Percentiles rank a stretch among this genome's conserved stretches.
These are phyloP conservation scores for Clitoria ternatea DNA, from an alignment of 306 rosid species.

Conservation along the genomic window DNA sequence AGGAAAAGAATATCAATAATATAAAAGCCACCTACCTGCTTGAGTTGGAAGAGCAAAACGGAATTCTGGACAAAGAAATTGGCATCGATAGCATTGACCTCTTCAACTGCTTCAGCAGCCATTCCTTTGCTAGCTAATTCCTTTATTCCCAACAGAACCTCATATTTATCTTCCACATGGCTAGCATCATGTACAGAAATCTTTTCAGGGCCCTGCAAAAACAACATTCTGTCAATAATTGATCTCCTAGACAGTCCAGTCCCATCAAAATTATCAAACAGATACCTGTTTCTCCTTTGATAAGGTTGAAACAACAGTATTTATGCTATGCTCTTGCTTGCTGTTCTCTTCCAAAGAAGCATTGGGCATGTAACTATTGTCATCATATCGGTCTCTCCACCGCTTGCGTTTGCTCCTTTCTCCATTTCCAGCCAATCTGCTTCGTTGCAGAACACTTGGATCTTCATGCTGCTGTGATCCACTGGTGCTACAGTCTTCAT, in stretches of 20 bases:
- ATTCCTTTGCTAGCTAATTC: slow-evolving; percentile 85
- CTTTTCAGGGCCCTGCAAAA: slow-evolving; percentile 65
- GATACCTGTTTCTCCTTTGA: slow-evolving; percentile 76
- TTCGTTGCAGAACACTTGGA: slow-evolving; percentile 48
- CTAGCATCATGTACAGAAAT: slow-evolving; percentile 37
- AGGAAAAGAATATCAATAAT: background rate
- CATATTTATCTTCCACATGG: slow-evolving; percentile 64
- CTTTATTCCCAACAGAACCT: slow-evolving; percentile 81
- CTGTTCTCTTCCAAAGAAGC: slow-evolving; percentile 45
- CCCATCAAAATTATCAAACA: slow-evolving; percentile 4
- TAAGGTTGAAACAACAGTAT: slow-evolving; percentile 29
- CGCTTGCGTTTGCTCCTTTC: slow-evolving; percentile 92
- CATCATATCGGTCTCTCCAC: slow-evolving; percentile 92
- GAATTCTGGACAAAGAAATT: slow-evolving; percentile 74
- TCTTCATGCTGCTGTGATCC: slow-evolving; percentile 63
- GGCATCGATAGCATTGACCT: slow-evolving; percentile 67
- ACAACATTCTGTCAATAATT: slow-evolving; percentile 22
- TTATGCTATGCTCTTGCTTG: slow-evolving; percentile 55
- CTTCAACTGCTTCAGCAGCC: slow-evolving; percentile 92
- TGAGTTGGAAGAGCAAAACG: slow-evolving; percentile 82
- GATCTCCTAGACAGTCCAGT: slow-evolving; percentile 4
- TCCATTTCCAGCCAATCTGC: slow-evolving; percentile 54
- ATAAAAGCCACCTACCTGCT: slow-evolving; percentile 60
- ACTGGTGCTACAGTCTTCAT: slow-evolving; percentile 96
- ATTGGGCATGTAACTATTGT: slow-evolving; percentile 37